These are phyloP conservation scores for Neostapfia colusana DNA, from an alignment of 176 grass and related monocot species.

Conservation along the genomic window DNA sequence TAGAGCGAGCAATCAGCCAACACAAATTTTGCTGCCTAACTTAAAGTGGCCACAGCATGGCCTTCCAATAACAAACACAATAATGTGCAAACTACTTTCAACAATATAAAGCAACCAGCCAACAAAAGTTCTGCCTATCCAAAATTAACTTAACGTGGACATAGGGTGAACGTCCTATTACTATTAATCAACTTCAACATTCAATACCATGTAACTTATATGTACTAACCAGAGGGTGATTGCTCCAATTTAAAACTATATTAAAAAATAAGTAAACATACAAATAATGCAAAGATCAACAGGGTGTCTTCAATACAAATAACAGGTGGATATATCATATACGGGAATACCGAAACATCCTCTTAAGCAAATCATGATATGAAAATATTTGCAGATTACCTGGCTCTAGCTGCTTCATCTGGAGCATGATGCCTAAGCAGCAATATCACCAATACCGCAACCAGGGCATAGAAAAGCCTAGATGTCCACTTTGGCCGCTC, in stretches of 20 bases:
- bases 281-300: constrained; percentile 6
- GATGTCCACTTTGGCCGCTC: constrained; percentile 88
- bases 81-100: background rate
- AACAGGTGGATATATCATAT: background rate
- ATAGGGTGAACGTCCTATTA: background rate
- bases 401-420: constrained; percentile 97
- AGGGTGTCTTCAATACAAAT: background rate
- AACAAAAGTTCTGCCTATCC: background rate
- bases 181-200: background rate
- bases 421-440: constrained; percentile 96
- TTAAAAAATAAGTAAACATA: background rate
- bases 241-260: background rate
- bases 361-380: constrained; percentile 4
- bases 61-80: background rate
- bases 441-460: constrained; percentile 61
- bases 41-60: background rate
- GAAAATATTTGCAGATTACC: constrained; percentile 51
- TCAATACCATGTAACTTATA: background rate
- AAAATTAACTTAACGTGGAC: background rate
- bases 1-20: background rate
- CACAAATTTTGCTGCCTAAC: background rate
- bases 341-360: background rate
- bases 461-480: constrained; percentile 72
- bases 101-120: background rate
- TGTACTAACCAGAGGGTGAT: background rate